Evolutionary conservation across 2,329 filamentous ascomycete genomes (phyloP).

Genomic region (Paracoccidioides brasiliensis): DNA sequence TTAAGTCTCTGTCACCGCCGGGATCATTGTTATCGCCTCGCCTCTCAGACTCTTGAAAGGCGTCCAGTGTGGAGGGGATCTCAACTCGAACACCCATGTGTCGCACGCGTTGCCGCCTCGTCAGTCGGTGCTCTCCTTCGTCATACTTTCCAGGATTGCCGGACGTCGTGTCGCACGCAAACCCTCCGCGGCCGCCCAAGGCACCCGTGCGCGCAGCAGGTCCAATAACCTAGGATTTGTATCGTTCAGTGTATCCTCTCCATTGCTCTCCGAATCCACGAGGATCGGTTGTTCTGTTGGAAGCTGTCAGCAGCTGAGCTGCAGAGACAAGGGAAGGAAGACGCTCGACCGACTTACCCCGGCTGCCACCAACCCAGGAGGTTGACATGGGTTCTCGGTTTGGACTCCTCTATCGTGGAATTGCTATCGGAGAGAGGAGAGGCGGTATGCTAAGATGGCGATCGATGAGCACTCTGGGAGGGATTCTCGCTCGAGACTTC

Average conservation of each 20-base stretch:
- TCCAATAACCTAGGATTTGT: background rate
- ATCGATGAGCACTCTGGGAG: background rate
- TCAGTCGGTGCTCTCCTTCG: background rate
- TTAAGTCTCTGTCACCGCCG: too few species aligned
- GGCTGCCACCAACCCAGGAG: background rate
- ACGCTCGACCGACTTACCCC: background rate
- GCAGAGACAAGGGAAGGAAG: background rate
- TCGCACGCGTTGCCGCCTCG: background rate
- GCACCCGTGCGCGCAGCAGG: background rate
- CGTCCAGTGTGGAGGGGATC: too few species aligned
- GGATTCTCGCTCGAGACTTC: background rate
- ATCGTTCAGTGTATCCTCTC: background rate
- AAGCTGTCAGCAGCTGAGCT: background rate
- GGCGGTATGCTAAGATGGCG: background rate
- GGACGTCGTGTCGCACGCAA: background rate
- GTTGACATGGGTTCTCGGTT: background rate
- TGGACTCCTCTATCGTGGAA: background rate
- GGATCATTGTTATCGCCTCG: background rate
- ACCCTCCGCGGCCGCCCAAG: background rate
- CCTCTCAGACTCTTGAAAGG: too few species aligned
- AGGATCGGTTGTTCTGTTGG: conserved; percentile 1
- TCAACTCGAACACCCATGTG: background rate
- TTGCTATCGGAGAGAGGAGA: background rate
- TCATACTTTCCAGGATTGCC: conserved; percentile 1
- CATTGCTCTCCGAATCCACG: background rate